Base-by-base conservation (phyloP, 805 yeast species). In the Yarrowia osloensis region DNA sequence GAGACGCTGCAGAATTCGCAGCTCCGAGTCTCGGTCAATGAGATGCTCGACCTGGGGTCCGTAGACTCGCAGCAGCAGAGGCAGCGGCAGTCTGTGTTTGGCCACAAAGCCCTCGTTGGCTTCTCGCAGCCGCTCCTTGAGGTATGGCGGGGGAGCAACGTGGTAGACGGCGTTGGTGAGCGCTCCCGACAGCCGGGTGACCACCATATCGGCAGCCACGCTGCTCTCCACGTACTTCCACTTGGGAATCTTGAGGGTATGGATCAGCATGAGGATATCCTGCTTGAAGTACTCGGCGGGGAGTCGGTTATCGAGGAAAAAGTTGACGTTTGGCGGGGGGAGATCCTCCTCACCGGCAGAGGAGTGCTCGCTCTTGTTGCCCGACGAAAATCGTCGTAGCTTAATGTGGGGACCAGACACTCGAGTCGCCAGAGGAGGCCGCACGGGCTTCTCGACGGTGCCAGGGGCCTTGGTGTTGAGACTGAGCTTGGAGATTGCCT, bases 121-220 rank as follows among this genome's bases (percentile, higher is more conserved):
- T 72, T 68, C 39, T 42, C 70, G 81, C 73, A 74, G 75, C 65
- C 70, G 69, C 52, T 75, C 81, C 70, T 71, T 77, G 55, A 75
- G 57, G 68, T 73, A 71, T 29, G 73, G 65, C 0, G 86, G 86
- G 66, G 89, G 87, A 72, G 84, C 88, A 3, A 95, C 84, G 73
- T 86, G 86, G 76, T 89, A 95, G 66, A 94, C 89, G 37, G 93
- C 88, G 76, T 95, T 95, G 22, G 98, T 95, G 75, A 95, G 82
- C 0, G 99, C 99, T 22, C 99, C 98, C 40, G 90, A 85, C 61
- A 95, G 91, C 70, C 97, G 83, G 46, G 78, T 81, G 22, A 93
- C 76, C 24, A 77, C 80, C 44, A 94, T 76, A 22, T 79, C 80
- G n/a, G 69, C 72, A 11, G 79, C 75, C 77, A 76, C 75, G 9